These are phyloP conservation scores for Russula griseocarnosa DNA, from an alignment of 768 basidiomycete species.

Conservation along the genomic window DNA sequence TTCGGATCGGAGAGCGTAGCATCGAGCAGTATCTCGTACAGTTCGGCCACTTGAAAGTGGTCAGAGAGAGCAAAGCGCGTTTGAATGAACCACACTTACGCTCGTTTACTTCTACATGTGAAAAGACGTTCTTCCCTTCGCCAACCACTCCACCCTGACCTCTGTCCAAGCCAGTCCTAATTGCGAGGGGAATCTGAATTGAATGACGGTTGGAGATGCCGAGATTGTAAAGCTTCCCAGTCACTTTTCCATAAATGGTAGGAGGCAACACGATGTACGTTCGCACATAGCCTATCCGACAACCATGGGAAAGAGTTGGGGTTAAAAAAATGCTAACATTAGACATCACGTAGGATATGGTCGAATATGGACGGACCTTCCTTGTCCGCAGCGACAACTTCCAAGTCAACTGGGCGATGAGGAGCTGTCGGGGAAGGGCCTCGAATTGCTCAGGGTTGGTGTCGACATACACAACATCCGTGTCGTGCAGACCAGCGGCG, in stretches of 20 bases:
- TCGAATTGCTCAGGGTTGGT: conserved; percentile 45
- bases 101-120: conserved; percentile 53
- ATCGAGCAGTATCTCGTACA: conserved; percentile 44
- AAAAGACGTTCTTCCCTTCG: conserved; percentile 56
- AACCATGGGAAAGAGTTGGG: not conserved
- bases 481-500: conserved; percentile 41
- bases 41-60: conserved; percentile 39
- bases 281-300: conserved; percentile 42
- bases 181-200: conserved; percentile 47
- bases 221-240: conserved; percentile 44
- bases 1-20: conserved; percentile 31
- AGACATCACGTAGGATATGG: not conserved
- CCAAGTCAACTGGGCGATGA: conserved; percentile 50
- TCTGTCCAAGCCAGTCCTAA: conserved; percentile 45
- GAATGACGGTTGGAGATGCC: conserved; percentile 54
- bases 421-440: conserved; percentile 43
- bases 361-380: conserved; percentile 40
- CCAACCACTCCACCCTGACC: conserved; percentile 54
- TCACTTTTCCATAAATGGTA: conserved; percentile 57
- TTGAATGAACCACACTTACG: conserved; percentile 34
- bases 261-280: conserved; percentile 52
- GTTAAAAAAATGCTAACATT: not conserved
- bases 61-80: not conserved
- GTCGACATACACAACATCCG: conserved; percentile 47
- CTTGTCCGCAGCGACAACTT: conserved; percentile 45